phyloP scores from a whole-genome alignment of 345 rosid genomes.

The Salix purpurea region DNA sequence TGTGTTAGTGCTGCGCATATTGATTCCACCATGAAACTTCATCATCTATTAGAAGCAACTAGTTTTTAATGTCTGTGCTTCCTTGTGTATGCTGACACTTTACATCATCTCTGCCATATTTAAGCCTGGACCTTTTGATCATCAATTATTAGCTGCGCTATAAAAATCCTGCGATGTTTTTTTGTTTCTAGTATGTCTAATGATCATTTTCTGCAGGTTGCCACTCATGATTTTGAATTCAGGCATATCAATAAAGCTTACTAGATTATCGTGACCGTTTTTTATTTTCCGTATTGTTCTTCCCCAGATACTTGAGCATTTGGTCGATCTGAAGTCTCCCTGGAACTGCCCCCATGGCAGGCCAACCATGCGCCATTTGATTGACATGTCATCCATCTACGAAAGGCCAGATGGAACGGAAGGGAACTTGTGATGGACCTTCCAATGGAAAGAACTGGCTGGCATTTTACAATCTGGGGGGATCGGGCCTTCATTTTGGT shows the following conservation, averaged over 20 bases:
- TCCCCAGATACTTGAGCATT: constrained; percentile 69
- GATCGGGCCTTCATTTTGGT: too few species aligned
- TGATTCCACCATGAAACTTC: not conserved
- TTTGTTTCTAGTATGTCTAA: not conserved
- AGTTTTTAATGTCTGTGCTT: not conserved
- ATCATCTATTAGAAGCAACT: not conserved
- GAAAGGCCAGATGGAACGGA: constrained; percentile 26
- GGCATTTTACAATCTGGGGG: too few species aligned
- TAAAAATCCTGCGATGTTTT: not conserved
- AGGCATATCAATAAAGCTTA: not conserved
- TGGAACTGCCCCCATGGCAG: constrained; percentile 99
- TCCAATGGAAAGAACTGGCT: too few species aligned
- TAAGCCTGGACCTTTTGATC: too few species aligned
- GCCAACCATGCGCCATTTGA: constrained; percentile 97
- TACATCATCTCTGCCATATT: too few species aligned
- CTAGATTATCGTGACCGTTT: not conserved
- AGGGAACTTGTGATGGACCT: constrained; percentile 17
- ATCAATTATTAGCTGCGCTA: not conserved
- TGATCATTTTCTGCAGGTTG: not conserved
- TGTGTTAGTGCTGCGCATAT: not conserved
- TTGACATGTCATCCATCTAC: constrained; percentile 57
- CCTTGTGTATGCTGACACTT: not conserved
- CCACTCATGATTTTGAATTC: not conserved
- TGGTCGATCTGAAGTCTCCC: constrained; percentile 83
- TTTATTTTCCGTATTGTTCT: not conserved